Conservation (phyloP, 805 yeast genomes). For the Wickerhamiella siamensis region DNA sequence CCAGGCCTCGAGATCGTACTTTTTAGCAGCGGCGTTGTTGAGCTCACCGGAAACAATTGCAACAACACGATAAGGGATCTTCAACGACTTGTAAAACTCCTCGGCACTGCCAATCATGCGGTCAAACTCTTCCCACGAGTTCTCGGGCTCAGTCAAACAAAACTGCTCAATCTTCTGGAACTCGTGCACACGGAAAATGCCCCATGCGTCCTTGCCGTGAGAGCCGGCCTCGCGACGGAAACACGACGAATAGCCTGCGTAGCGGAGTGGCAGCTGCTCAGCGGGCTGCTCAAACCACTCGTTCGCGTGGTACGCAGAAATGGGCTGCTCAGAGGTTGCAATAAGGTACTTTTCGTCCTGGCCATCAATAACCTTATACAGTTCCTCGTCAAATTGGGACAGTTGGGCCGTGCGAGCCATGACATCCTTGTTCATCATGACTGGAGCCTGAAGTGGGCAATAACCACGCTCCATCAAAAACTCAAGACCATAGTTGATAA, state of each 20-base stretch:
- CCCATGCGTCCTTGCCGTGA: constrained; percentile 99
- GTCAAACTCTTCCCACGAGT: constrained; percentile 95
- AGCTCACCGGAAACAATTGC: constrained; percentile 97
- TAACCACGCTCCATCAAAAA: constrained; percentile 70
- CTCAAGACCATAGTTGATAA: constrained; percentile 86
- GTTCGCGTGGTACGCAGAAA: constrained; percentile 89
- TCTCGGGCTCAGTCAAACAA: constrained; percentile 89
- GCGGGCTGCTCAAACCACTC: constrained; percentile 98
- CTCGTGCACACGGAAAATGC: constrained; percentile 96
- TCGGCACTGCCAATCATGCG: constrained; percentile 85
- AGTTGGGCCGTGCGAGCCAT: constrained; percentile 99
- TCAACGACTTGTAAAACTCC: constrained; percentile 82
- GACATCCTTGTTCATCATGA: constrained; percentile 98
- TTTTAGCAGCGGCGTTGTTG: constrained; percentile 98
- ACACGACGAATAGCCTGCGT: constrained; percentile 97
- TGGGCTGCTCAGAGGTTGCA: constrained; percentile 98
- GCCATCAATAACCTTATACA: constrained; percentile 93
- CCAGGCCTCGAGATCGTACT: constrained; percentile 98
- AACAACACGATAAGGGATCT: constrained; percentile 91
- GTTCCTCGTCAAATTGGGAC: constrained; percentile 94
- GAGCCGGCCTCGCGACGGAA: constrained; percentile 99
- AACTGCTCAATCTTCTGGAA: constrained; percentile 98
- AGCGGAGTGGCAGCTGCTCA: constrained; percentile 91
- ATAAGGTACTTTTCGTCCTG: constrained; percentile 94
- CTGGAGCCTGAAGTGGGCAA: constrained; percentile 92